Conservation (phyloP, 2,329 filamentous ascomycete genomes). For the Periconia macrospinosa region DNA sequence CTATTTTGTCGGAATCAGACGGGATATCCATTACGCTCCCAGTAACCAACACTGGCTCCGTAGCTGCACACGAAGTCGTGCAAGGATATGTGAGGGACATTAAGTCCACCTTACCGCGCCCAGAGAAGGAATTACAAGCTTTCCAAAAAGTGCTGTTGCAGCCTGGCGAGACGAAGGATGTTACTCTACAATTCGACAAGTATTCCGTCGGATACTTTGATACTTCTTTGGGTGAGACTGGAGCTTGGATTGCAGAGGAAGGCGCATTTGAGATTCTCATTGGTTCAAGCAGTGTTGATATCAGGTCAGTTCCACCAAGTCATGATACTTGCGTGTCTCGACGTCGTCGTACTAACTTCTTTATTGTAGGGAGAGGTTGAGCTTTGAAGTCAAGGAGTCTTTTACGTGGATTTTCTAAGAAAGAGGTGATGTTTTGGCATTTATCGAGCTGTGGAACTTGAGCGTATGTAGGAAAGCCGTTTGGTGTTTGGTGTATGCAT, state of each 20-base stretch:
- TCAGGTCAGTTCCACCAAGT: slow-evolving; percentile 54
- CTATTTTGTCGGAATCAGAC: slow-evolving; percentile 50
- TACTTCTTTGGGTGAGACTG: slow-evolving; percentile 49
- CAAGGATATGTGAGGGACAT: slow-evolving; percentile 70
- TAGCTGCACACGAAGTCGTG: slow-evolving; percentile 65
- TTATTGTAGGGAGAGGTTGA: slow-evolving; percentile 46
- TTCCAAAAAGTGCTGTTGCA: slow-evolving; percentile 55
- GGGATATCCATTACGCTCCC: slow-evolving; percentile 52
- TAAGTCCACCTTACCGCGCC: slow-evolving; percentile 64
- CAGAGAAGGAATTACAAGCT: slow-evolving; percentile 70
- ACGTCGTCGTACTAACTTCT: background rate
- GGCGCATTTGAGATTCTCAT: slow-evolving; percentile 64
- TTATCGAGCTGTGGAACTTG: too few relatives aligned
- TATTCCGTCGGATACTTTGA: slow-evolving; percentile 64
- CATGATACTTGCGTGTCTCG: background rate
- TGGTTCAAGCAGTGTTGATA: slow-evolving; percentile 65
- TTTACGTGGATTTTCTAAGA: slow-evolving; percentile 66
- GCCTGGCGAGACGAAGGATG: slow-evolving; percentile 40
- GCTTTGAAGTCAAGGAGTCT: slow-evolving; percentile 64
- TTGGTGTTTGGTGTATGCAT: too few relatives aligned
- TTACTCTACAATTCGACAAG: slow-evolving; percentile 44
- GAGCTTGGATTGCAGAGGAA: slow-evolving; percentile 67
- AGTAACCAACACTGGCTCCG: slow-evolving; percentile 59
- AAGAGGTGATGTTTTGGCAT: background rate
- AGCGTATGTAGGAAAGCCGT: too few relatives aligned